A percentile compares a stretch with the other conserved stretches of the same genome.
Conservation (phyloP, 2,329 filamentous ascomycete species). For the Exserohilum rostratum region DNA sequence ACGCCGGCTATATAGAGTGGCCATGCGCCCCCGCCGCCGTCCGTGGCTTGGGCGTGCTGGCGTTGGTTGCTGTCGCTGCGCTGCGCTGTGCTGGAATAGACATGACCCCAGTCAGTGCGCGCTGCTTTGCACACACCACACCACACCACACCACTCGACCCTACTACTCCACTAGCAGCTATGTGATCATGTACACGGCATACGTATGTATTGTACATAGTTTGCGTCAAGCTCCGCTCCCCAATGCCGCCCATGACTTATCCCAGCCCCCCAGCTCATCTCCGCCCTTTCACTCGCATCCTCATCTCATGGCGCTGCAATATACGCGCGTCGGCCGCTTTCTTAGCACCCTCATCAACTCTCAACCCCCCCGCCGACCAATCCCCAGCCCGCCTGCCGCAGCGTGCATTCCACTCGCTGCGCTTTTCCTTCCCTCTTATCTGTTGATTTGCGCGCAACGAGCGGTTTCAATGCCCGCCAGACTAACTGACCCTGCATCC, state of each 20-base stretch:
- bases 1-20: not conserved
- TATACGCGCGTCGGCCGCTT: slow-evolving; percentile 2
- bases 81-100: too few relatives aligned
- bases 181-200: too few relatives aligned
- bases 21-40: not conserved
- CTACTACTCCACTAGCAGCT: too few relatives aligned
- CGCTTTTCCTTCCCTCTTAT: not conserved
- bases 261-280: not conserved
- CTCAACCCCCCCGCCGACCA: not conserved
- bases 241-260: too few relatives aligned
- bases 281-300: slow-evolving; percentile 2
- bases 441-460: not conserved
- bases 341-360: too few relatives aligned
- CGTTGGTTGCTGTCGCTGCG: too few relatives aligned
- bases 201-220: too few relatives aligned
- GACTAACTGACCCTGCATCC: not conserved
- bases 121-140: not conserved
- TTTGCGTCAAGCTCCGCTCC: slow-evolving; percentile 3
- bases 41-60: not conserved
- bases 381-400: not conserved
- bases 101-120: too few relatives aligned
- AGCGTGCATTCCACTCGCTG: not conserved
- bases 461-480: not conserved
- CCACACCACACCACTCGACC: not conserved
- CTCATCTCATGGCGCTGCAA: not conserved